phyloP scores from a whole-genome alignment of 345 rosid species.

The Capsella bursapastoris region DNA sequence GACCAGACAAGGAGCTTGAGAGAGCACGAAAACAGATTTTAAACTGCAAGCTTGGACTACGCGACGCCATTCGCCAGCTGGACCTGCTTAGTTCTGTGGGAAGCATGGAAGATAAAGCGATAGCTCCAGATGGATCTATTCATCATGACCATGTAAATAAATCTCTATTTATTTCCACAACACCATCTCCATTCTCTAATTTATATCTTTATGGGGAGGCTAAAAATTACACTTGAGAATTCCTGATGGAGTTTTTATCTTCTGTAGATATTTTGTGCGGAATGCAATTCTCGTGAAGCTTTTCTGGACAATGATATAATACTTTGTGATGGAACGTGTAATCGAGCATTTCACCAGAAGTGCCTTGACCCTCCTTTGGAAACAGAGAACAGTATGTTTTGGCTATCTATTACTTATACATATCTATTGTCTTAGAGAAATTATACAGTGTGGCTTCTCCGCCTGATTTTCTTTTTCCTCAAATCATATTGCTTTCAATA shows the following conservation, averaged over 20 bases:
- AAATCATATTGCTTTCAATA: conserved; percentile 32
- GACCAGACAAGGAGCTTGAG: conserved; percentile 85
- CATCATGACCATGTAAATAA: conserved; percentile 86
- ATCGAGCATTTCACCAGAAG: conserved; percentile 90
- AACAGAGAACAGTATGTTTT: conserved; percentile 75
- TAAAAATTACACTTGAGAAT: background rate
- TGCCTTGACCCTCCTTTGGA: conserved; percentile 94
- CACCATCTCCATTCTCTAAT: background rate
- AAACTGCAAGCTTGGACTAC: conserved; percentile 91
- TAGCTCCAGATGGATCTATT: conserved; percentile 95
- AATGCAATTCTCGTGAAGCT: conserved; percentile 87
- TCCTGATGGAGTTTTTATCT: conserved; percentile 27
- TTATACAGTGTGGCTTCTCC: conserved; percentile 16
- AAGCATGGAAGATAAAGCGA: conserved; percentile 77
- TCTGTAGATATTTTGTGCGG: conserved; percentile 88
- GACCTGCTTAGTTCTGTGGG: conserved; percentile 86
- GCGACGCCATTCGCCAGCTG: conserved; percentile 81
- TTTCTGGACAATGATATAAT: conserved; percentile 86
- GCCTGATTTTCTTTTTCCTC: conserved; percentile 11
- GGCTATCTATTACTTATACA: conserved; percentile 12
- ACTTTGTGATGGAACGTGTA: conserved; percentile 97
- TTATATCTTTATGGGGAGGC: background rate
- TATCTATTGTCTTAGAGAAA: conserved; percentile 6
- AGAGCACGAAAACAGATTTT: conserved; percentile 86
- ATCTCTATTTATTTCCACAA: background rate